Evolutionary conservation across 148 eudicot genomes (phyloP), one percentile per base, ranked within the genome.

Genomic region (Bassia scoparia): DNA sequence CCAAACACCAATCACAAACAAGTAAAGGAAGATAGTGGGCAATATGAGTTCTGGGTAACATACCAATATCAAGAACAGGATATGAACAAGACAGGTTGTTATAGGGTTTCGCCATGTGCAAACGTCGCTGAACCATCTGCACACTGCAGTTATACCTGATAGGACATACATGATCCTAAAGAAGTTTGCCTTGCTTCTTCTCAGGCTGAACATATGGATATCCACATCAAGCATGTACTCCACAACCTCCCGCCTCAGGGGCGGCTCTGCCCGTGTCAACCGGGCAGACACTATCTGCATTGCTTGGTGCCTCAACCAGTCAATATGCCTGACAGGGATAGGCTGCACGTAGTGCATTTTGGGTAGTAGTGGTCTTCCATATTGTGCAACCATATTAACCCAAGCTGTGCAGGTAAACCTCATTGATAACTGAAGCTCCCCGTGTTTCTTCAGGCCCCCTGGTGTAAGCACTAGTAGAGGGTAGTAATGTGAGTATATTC

Each of bases 151-250:
- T 26, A 88, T 67, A 11, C 96, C 93, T 0, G 97, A 85, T 5
- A 94, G 76, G 1, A 91, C 84, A 4, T 87, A 84, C 93, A 94
- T 87, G 56, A 94, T 94, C 48, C 98, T 86, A 65, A 65, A 29
- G 75, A 94, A 89, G 55, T 91, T 94, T 50, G 98, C 98, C 66
- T 91, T 94, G 88, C 97, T 91, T 54, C 96, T 72, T 58, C 98
- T 83, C 11, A 94, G 77, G 52, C 96, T 89, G 77, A 82, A 94
- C 93, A 94, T 89, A 61, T 91, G 90, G 83, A 82, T 83, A 77
- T 94, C 98, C 27, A 86, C 90, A 61, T 93, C 98, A 23, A 93
- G 78, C 98, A 93, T 93, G 81, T 89, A 93, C 79, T 89, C 97
- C 4, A 91, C 95, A 3, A 81, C 74, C 85, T 94, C 98, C 37